These are phyloP conservation scores for Aspergillus thermomutatus DNA, from an alignment of 2,329 filamentous ascomycete genomes.

Conservation along the genomic window DNA sequence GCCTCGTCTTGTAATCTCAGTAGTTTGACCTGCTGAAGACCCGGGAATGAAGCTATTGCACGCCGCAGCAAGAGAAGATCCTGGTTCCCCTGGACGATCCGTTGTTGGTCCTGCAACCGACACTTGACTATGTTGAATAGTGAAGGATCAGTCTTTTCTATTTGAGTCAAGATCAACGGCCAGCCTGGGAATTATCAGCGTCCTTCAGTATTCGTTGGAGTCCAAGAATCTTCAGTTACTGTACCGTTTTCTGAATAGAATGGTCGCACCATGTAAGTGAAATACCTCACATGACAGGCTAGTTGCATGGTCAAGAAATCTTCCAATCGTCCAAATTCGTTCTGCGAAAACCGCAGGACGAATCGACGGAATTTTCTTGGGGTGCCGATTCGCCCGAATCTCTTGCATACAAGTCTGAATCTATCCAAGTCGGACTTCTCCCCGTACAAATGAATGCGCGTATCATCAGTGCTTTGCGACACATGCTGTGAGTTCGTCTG, in stretches of 20 bases:
- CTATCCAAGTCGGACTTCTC: slow-evolving; percentile 37
- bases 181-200: slow-evolving; percentile 30
- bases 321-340: slow-evolving; percentile 33
- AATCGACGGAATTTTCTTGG: slow-evolving; percentile 39
- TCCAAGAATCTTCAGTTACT: slow-evolving; percentile 14
- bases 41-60: slow-evolving; percentile 57
- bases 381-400: slow-evolving; percentile 40
- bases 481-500: slow-evolving; percentile 6
- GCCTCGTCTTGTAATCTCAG: slow-evolving; percentile 59
- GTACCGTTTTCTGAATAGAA: slow-evolving; percentile 40
- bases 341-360: slow-evolving; percentile 33
- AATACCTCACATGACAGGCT: slow-evolving; percentile 35
- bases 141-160: slow-evolving; percentile 18
- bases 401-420: slow-evolving; percentile 39
- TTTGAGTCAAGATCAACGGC: slow-evolving; percentile 20
- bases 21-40: slow-evolving; percentile 63
- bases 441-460: slow-evolving; percentile 15
- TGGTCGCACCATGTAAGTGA: slow-evolving; percentile 41
- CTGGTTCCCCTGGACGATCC: slow-evolving; percentile 49
- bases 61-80: slow-evolving; percentile 53
- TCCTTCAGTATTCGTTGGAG: background rate
- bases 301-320: slow-evolving; percentile 36
- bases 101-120: slow-evolving; percentile 36
- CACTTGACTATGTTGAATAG: slow-evolving; percentile 26
- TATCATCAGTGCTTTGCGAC: slow-evolving; percentile 6